A percentile compares a stretch with the other conserved stretches of the same genome.
Evolutionary conservation across 2,329 filamentous ascomycete genomes (phyloP).

Genomic region (Aschersonia sp.): DNA sequence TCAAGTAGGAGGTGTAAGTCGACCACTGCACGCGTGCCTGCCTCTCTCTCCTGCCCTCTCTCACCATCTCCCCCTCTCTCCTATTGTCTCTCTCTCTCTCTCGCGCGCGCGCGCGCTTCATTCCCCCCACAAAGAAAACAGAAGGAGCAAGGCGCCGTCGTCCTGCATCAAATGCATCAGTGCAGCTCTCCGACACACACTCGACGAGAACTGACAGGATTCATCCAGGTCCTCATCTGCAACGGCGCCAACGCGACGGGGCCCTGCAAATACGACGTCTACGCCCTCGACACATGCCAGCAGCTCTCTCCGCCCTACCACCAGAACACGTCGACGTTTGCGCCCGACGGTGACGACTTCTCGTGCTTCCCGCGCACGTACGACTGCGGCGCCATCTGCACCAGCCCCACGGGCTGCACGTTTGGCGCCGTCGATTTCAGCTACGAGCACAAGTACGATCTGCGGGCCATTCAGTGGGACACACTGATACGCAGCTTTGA

Average conservation of each 20-base stretch:
- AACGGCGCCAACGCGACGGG: constrained; percentile 34
- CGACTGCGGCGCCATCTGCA: constrained; percentile 29
- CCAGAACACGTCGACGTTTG: constrained; percentile 31
- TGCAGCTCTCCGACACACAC: background rate
- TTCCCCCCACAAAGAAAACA: background rate
- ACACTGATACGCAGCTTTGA: constrained; percentile 20
- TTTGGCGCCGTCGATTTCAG: constrained; percentile 30
- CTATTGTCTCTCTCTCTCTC: background rate
- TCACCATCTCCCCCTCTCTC: background rate
- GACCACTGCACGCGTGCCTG: too few relatives aligned
- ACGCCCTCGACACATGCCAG: constrained; percentile 27
- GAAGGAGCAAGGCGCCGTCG: too few relatives aligned
- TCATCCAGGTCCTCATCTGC: constrained; percentile 31
- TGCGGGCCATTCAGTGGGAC: constrained; percentile 30
- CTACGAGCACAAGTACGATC: constrained; percentile 31
- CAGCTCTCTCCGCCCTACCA: constrained; percentile 25
- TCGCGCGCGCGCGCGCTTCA: background rate
- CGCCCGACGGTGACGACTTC: constrained; percentile 33
- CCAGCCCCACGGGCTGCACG: constrained; percentile 36
- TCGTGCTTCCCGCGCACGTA: constrained; percentile 29
- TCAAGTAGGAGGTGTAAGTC: constrained; percentile 6
- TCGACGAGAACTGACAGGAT: background rate
- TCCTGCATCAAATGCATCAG: too few relatives aligned
- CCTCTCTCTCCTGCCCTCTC: background rate
- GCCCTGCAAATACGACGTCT: constrained; percentile 26